Percentiles rank a stretch among this genome's conserved stretches.
Conservation (phyloP, 73 alveolate genomes). For the Paramecium sonneborni region DNA sequence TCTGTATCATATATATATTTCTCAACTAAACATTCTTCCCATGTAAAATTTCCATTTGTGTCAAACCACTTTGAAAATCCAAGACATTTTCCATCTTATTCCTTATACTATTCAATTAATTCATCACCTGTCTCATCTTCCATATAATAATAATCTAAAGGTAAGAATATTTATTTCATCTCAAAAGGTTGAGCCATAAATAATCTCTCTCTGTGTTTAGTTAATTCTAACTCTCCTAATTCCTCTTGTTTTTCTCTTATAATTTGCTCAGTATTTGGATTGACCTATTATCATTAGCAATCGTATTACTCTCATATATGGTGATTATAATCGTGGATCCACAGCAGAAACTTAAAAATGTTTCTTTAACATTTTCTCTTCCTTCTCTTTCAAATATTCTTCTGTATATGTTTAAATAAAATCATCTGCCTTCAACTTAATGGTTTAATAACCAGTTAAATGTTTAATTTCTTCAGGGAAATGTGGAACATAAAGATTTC, state of each 20-base stretch:
- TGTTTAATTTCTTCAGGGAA: constrained; percentile 21
- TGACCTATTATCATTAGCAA: background rate
- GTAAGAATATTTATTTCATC: constrained; percentile 19
- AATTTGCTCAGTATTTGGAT: background rate
- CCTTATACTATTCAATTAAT: background rate
- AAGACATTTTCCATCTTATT: background rate
- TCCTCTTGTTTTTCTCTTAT: constrained; percentile 11
- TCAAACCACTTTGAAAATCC: constrained; percentile 57
- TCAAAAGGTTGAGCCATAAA: constrained; percentile 40
- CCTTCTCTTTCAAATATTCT: constrained; percentile 1
- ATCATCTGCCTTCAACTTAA: constrained; percentile 32
- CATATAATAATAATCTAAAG: constrained; percentile 55
- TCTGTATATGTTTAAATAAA: constrained; percentile 1
- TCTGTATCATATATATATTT: constrained; percentile 37
- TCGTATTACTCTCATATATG: background rate
- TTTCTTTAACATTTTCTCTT: background rate
- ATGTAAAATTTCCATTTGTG: constrained; percentile 55
- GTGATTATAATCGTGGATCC: background rate
- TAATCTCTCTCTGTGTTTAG: background rate
- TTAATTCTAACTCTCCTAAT: constrained; percentile 41
- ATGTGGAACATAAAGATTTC: constrained; percentile 27
- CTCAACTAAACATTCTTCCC: constrained; percentile 56
- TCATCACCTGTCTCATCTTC: constrained; percentile 50
- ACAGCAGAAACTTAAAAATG: background rate
- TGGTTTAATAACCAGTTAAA: constrained; percentile 42